Conservation (phyloP, 257 asterid species). For the Perilla frutescens region DNA sequence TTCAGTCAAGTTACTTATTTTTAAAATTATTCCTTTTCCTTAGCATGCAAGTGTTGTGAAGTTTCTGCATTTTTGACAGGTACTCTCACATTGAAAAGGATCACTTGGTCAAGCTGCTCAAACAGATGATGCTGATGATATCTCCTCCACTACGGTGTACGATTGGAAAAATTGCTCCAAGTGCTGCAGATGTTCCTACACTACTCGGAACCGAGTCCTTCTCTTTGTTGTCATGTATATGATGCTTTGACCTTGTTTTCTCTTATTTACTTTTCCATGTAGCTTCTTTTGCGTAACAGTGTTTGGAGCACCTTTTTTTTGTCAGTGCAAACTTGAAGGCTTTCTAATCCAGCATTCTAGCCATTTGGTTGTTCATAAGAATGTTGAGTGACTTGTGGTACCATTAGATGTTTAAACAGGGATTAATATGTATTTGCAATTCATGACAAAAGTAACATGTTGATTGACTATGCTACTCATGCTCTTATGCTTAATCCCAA, state of each 20-base stretch:
- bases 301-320: conserved; percentile 1
- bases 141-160: conserved; percentile 68
- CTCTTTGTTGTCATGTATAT: conserved; percentile 80
- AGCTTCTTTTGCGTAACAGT: conserved; percentile 6
- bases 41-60: conserved; percentile 29
- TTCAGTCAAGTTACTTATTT: conserved; percentile 2
- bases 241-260: conserved; percentile 32
- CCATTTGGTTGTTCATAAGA: conserved; percentile 8
- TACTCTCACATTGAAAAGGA: conserved; percentile 79
- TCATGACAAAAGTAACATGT: not conserved
- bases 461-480: conserved; percentile 11
- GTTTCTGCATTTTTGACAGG: conserved; percentile 49
- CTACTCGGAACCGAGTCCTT: conserved; percentile 89
- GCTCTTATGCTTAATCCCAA: not conserved
- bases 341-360: conserved; percentile 4
- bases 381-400: conserved; percentile 16
- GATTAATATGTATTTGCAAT: conserved; percentile 7
- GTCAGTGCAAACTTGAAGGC: conserved; percentile 5
- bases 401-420: conserved; percentile 16
- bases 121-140: conserved; percentile 68
- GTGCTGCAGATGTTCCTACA: conserved; percentile 95
- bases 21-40: conserved; percentile 21
- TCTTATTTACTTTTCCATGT: conserved; percentile 29
- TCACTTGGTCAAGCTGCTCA: conserved; percentile 83
- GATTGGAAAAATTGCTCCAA: conserved; percentile 59